Evolutionary conservation across 805 yeast genomes (phyloP).

Genomic region (Dipodascopsis uninucleata): DNA sequence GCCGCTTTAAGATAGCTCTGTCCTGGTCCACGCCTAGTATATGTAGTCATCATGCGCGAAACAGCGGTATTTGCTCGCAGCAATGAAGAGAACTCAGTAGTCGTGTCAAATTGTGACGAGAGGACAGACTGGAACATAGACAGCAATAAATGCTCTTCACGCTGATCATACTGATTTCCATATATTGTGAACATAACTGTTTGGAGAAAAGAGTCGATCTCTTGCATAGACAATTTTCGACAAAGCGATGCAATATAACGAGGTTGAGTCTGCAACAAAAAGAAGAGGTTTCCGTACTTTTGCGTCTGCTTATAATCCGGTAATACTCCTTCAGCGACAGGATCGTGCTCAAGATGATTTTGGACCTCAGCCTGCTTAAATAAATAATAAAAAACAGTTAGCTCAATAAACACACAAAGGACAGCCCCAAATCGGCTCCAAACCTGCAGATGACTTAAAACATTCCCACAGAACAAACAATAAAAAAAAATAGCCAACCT

Average conservation of each 20-base stretch:
- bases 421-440: too few species aligned
- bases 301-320: conserved; percentile 33
- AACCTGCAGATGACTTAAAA: too few species aligned
- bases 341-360: conserved; percentile 32
- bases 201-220: conserved; percentile 40
- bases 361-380: conserved; percentile 35
- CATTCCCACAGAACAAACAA: too few species aligned
- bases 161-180: conserved; percentile 43
- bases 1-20: conserved; percentile 38
- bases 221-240: conserved; percentile 35
- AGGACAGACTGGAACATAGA: conserved; percentile 40
- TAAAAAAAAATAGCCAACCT: too few species aligned
- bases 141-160: conserved; percentile 40
- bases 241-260: conserved; percentile 38
- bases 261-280: conserved; percentile 40
- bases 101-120: conserved; percentile 38
- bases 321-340: conserved; percentile 28
- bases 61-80: conserved; percentile 42
- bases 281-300: conserved; percentile 36
- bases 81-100: conserved; percentile 37
- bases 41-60: conserved; percentile 41
- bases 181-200: conserved; percentile 42
- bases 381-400: too few species aligned
- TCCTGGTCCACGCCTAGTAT: conserved; percentile 41
- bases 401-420: too few species aligned